Evolutionary conservation across 2,329 filamentous ascomycete species (phyloP), one percentile per base, ranked within the genome.

Genomic region (Cordyceps farinosa): DNA sequence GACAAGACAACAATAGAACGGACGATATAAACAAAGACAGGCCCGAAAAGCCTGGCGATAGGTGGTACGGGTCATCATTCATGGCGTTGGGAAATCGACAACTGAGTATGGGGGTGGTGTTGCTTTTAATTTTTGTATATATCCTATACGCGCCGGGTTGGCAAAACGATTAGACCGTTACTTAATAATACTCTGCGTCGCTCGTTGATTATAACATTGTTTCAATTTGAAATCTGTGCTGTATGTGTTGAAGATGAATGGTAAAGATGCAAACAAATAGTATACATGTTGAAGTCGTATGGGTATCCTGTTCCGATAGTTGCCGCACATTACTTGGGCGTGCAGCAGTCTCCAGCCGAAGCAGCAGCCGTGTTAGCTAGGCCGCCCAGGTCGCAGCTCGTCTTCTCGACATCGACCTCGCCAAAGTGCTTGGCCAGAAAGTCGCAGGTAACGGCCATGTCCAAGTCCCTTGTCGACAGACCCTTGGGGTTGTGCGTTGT

Each of bases 401-500:
- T 61, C 7, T 71, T 69, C 32, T 74, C 72, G 32, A 69, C 73
- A 45, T 76, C 69, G 22, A 81, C 68, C 72, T 88, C 87, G 42
- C 84, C 85, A 71, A 86, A 82, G 66, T 83, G 80, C 17, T 68
- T 70, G 34, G 85, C 87, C 7, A 86, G 74, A 30, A 78, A 72
- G 72, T 91, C 89, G 69, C 88, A 91, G 65, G 84, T 78, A 5
- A 72, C 70, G 0, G 89, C 89, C 74, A 91, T 81, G 44, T 78
- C 69, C 34, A 89, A 74, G 70, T 91, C 89, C 70, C 85, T 86
- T 27, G 76, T 75, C 0, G 86, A 88, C n/a, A 92, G 76, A 1
- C 89, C 89, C 9, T 78, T 76, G 0, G 88, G 88, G 64, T 77
- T 82, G 71, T 91, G 89, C 1, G 89, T 91, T 9, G 88, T 91